Evolutionary conservation across 1,284 basidiomycete species (phyloP).

Genomic region (Trichosporon sp.): DNA sequence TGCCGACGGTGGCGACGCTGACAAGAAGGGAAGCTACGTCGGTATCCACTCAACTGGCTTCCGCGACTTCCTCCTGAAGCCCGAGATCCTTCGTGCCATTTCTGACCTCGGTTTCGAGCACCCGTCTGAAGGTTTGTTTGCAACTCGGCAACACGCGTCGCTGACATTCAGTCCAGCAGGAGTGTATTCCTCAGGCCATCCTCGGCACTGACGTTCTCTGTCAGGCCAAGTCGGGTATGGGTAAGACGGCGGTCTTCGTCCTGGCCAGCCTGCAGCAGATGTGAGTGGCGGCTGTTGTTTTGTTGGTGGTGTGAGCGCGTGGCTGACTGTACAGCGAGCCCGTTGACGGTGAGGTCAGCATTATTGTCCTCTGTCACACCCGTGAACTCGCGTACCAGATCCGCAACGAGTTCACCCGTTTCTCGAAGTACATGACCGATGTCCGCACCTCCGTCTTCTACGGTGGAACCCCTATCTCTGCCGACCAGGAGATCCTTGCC

Average conservation of each 20-base stretch:
- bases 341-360: conserved; percentile 95
- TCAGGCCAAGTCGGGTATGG: conserved; percentile 99
- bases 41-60: conserved; percentile 96
- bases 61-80: conserved; percentile 94
- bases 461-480: conserved; percentile 90
- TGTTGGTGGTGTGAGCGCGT: not conserved
- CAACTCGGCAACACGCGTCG: not conserved
- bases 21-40: conserved; percentile 94
- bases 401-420: conserved; percentile 98
- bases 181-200: conserved; percentile 99
- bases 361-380: conserved; percentile 97
- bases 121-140: conserved; percentile 87
- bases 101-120: conserved; percentile 99
- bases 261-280: conserved; percentile 96
- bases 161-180: conserved; percentile 80
- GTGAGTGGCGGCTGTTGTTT: conserved; percentile 23
- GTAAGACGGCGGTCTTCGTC: conserved; percentile 99
- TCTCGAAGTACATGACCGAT: conserved; percentile 99
- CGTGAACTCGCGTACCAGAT: conserved; percentile 99
- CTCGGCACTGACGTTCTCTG: conserved; percentile 99
- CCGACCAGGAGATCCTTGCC: conserved; percentile 89
- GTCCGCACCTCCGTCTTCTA: conserved; percentile 97
- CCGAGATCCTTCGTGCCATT: conserved; percentile 93
- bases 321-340: conserved; percentile 60
- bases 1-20: conserved; percentile 61